Percentiles rank a stretch among this genome's conserved stretches.
Conservation (phyloP, 805 yeast genomes). For the Yarrowia sp. region DNA sequence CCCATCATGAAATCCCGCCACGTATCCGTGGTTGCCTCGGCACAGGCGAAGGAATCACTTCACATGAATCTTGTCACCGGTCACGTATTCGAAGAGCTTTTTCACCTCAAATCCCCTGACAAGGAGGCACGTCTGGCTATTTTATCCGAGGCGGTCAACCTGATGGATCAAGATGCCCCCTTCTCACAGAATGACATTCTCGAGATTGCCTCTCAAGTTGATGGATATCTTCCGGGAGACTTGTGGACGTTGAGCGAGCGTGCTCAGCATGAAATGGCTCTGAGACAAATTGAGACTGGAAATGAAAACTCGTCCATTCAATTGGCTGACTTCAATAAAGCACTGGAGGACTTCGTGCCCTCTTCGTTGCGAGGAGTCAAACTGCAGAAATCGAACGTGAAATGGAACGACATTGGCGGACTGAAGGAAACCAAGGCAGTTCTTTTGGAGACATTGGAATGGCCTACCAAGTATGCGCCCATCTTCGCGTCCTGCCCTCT, state of each 20-base stretch:
- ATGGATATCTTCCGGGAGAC: constrained; percentile 89
- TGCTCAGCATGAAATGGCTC: constrained; percentile 50
- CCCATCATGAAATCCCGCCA: constrained; percentile 53
- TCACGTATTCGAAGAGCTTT: constrained; percentile 71
- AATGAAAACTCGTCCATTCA: constrained; percentile 29
- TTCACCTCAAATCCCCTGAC: constrained; percentile 70
- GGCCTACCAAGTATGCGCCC: constrained; percentile 97
- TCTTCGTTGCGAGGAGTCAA: constrained; percentile 86
- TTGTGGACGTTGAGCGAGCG: constrained; percentile 74
- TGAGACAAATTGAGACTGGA: constrained; percentile 43
- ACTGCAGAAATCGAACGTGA: constrained; percentile 73
- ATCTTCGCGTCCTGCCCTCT: constrained; percentile 89
- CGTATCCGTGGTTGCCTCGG: constrained; percentile 66
- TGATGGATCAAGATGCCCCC: constrained; percentile 50
- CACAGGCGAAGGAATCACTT: constrained; percentile 68
- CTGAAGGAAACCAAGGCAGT: constrained; percentile 74
- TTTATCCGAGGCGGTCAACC: constrained; percentile 54
- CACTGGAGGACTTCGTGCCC: constrained; percentile 76
- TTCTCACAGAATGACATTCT: constrained; percentile 43
- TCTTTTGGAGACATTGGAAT: constrained; percentile 85
- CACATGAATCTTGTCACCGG: constrained; percentile 67
- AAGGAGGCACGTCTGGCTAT: constrained; percentile 63
- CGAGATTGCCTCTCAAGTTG: constrained; percentile 72
- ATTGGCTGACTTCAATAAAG: constrained; percentile 58
- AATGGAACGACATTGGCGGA: constrained; percentile 93